Evolutionary conservation across 2,329 filamentous ascomycete species (phyloP), one percentile per base, ranked within the genome.

Genomic region (Ophiostoma ips): DNA sequence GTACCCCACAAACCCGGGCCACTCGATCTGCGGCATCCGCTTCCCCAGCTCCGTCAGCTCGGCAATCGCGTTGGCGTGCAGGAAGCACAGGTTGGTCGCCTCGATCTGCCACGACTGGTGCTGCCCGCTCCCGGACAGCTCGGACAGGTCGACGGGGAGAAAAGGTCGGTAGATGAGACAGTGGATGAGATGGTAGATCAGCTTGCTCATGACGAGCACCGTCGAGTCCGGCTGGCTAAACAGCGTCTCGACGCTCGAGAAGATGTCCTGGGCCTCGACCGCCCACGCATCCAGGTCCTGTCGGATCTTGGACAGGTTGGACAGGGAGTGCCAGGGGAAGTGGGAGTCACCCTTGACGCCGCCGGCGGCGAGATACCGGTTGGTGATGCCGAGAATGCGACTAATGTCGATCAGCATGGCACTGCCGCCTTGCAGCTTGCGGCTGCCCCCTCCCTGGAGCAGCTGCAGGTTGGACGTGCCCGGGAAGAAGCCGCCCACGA

Each of bases 31-130:
- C 1, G 78, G 76, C 1, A 81, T 80, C 56, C 83, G 83, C 55
- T 82, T 83, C 1, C 85, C 85, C 15, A 89, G 75, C 60, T 90
- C 84, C 5, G 88, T 81, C 3, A 94, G 68, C 59, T 94, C 87
- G 1, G 85, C 81, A 48, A 94, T 89, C 5, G 87, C 86, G 59
- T 94, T 94, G 6, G 87, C 87, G 57, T 94, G 87, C 16, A 89
- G 68, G 62, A 79, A 92, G 64, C 87, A 94, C 61, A 90, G 74
- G 59, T 92, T 90, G 0, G 87, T 94, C 0, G 87, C 86, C 62
- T 94, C 86, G 45, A 94, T 90, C 61, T 94, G 87, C 87, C 87
- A 94, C 28, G 85, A 89, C 61, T 94, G 87, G 57, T 94, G 85
- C 59, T 94, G 87, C 1, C 84, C 84, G 0, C 77, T 83, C 13